These are phyloP conservation scores for Blastobotrys persicus DNA, from an alignment of 1,139 yeast species.

Conservation along the genomic window DNA sequence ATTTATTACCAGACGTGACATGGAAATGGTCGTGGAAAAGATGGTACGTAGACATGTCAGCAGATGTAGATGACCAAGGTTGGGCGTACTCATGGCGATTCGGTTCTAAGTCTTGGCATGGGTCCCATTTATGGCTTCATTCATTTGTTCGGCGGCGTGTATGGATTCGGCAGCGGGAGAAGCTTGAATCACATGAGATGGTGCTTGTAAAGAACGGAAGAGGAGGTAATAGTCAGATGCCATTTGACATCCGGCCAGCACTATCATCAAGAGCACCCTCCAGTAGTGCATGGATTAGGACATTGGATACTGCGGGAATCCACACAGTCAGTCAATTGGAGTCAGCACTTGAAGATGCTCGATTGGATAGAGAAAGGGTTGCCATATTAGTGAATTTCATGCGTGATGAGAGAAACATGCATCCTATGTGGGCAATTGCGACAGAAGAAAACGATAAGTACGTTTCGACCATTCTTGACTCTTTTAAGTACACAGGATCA, in stretches of 20 bases:
- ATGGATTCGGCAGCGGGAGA: constrained; percentile 41
- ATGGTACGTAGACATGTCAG: constrained; percentile 72
- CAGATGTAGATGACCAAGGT: constrained; percentile 75
- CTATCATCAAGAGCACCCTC: background rate
- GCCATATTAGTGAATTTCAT: constrained; percentile 7
- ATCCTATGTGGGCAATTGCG: background rate
- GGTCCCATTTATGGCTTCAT: constrained; percentile 39
- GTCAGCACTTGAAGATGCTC: constrained; percentile 5
- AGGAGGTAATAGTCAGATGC: too few relatives aligned
- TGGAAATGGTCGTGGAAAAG: constrained; percentile 74
- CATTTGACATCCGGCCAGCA: constrained; percentile 9
- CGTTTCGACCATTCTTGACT: constrained; percentile 2
- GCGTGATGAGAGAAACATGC: constrained; percentile 4
- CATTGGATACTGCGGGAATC: background rate
- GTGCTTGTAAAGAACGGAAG: background rate
- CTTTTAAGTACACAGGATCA: constrained; percentile 6
- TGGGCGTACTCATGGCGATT: constrained; percentile 60
- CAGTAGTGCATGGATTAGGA: background rate
- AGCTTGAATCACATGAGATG: constrained; percentile 8
- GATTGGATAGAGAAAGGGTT: constrained; percentile 15
- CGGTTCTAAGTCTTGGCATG: constrained; percentile 40
- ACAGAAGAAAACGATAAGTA: background rate
- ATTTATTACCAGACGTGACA: constrained; percentile 60
- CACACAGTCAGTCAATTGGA: constrained; percentile 10
- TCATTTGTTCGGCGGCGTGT: constrained; percentile 43